Evolutionary conservation across 108 stramenopile genomes (phyloP), one percentile per base, ranked within the genome.

Genomic region (Skeletonema grethae): DNA sequence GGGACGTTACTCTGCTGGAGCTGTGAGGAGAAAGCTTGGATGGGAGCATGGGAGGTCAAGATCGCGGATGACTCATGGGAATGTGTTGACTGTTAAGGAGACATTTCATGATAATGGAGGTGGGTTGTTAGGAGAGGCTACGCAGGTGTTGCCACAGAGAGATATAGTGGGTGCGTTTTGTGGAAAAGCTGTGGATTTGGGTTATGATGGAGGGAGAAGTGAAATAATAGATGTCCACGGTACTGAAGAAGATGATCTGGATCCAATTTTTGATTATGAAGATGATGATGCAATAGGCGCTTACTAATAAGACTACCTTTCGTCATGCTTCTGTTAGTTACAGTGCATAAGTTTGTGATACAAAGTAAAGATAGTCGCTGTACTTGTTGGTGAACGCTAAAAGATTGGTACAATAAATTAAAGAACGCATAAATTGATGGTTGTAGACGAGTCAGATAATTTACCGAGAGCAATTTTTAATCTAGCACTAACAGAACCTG

Each of bases 31-130:
- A 61, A 58, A 56, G 18, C 65, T 79, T 57, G 78, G 78, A 11
- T 57, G 67, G 28, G 55, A 35, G 28, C 78, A 79, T 60, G 78
- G 71, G 16, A 72, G 78, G 65, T 48, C 55, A 39, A 67, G 64
- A 35, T 70, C 71, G 3, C 53, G 78, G 18, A 79, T 79, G 67
- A 72, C 50, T 32, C 78, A 79, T 48, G 78, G 78, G 7, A 79
- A 65, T 41, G 70, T 79, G 28, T 11, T 79, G 53, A 61, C 67
- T 29, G 66, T 72, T 29, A 61, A 57, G 66, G 78, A 79, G 60
- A 48, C n/a, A 48, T 48, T 18, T 13, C 18, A 48, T 20, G 55
- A 43, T 66, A 64, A 60, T 29, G 18, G 46, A 16, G 65, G 25
- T 18, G 34, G 11, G 36, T 34, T 20, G 24, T 58, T 30, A 36